Evolutionary conservation across 306 rosid species (phyloP).

Genomic region (Dalbergia oliveri): DNA sequence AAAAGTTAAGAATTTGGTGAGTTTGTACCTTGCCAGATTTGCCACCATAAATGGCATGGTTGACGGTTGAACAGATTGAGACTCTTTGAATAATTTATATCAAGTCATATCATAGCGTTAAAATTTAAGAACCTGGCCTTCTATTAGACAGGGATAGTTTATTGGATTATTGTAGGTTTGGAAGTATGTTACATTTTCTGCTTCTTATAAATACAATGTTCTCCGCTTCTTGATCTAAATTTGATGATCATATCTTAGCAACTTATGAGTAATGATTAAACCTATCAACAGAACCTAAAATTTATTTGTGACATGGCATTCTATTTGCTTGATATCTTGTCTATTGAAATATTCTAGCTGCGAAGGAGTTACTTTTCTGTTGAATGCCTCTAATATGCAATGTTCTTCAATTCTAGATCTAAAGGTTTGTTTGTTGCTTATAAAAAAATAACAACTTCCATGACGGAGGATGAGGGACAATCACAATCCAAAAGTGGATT

Average conservation of each 20-base stretch:
- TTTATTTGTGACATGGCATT: not conserved
- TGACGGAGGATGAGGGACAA: conserved; percentile 46
- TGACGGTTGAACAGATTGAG: too few species aligned
- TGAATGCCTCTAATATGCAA: not conserved
- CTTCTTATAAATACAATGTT: too few species aligned
- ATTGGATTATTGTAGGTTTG: too few species aligned
- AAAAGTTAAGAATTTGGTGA: not conserved
- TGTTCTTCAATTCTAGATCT: conserved; percentile 20
- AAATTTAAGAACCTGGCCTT: too few species aligned
- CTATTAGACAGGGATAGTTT: too few species aligned
- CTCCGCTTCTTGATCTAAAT: conserved; percentile 37
- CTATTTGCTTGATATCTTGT: not conserved
- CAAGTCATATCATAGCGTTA: too few species aligned
- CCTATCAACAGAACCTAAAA: not conserved
- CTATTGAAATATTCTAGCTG: conserved; percentile 2
- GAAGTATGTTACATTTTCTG: too few species aligned
- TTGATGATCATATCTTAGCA: not conserved
- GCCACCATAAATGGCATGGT: too few species aligned
- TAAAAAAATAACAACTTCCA: not conserved
- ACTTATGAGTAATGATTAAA: not conserved
- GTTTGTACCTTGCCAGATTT: not conserved
- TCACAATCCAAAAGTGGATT: conserved; percentile 56
- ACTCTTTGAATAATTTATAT: too few species aligned
- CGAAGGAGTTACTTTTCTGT: not conserved
- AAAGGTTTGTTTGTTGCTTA: conserved; percentile 38